These are phyloP conservation scores for Penicillium sp. DNA, from an alignment of 2,329 filamentous ascomycete genomes.

Conservation along the genomic window DNA sequence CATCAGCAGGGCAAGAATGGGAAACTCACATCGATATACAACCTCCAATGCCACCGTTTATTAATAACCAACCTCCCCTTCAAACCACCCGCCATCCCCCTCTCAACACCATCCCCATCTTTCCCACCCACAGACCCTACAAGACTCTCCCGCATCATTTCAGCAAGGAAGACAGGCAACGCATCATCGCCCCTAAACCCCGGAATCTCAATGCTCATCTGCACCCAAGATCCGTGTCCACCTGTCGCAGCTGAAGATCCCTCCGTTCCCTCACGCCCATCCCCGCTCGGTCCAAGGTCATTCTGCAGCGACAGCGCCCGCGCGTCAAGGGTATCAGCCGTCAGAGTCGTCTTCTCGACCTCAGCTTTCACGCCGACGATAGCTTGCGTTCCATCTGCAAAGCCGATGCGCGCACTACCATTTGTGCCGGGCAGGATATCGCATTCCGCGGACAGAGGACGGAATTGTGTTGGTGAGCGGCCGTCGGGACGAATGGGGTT, in stretches of 20 bases:
- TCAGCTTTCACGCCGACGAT: constrained; percentile 95
- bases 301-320: constrained; percentile 26
- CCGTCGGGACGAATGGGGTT: constrained; percentile 83
- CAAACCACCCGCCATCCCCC: constrained; percentile 68
- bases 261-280: constrained; percentile 27
- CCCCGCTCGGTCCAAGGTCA: constrained; percentile 16
- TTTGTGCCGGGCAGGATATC: constrained; percentile 87
- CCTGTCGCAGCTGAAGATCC: constrained; percentile 21
- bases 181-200: constrained; percentile 89
- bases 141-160: constrained; percentile 86
- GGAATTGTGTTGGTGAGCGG: constrained; percentile 79
- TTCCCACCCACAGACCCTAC: constrained; percentile 59
- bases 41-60: constrained; percentile 87
- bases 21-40: constrained; percentile 78
- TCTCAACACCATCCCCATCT: constrained; percentile 45
- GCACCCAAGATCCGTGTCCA: constrained; percentile 71
- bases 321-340: constrained; percentile 37
- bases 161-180: constrained; percentile 78
- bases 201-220: constrained; percentile 88
- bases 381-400: constrained; percentile 92
- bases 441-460: constrained; percentile 84
- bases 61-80: constrained; percentile 80
- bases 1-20: too few relatives aligned
- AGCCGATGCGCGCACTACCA: constrained; percentile 88
- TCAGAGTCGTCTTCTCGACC: constrained; percentile 68